phyloP scores from a whole-genome alignment of 2,329 filamentous ascomycete species.

The Akanthomyces uredinophilus region DNA sequence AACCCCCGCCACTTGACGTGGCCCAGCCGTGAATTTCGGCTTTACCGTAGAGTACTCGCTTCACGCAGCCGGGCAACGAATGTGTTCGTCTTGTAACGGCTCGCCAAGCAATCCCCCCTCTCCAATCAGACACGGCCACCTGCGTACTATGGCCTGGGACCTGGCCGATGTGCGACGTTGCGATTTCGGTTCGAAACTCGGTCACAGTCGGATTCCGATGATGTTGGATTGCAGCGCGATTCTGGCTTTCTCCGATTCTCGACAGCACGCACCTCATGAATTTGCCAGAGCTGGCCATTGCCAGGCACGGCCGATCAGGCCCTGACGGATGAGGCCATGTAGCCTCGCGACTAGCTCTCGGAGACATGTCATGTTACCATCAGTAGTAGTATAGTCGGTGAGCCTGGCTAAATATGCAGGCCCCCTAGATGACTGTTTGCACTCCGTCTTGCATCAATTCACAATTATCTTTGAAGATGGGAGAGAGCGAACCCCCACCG shows the following conservation, averaged over 20 bases:
- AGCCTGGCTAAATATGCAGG: not conserved
- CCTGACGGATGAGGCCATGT: not conserved
- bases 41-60: not conserved
- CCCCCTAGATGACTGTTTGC: not conserved
- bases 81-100: not conserved
- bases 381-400: not conserved
- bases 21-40: not conserved
- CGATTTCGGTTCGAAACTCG: not conserved
- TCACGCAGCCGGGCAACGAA: not conserved
- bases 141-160: not conserved
- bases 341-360: not conserved
- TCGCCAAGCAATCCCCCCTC: not conserved
- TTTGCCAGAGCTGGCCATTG: no score
- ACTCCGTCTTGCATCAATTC: not conserved
- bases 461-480: not conserved
- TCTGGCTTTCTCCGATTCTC: not conserved
- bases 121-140: not conserved
- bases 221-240: not conserved
- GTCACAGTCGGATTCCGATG: constrained; percentile 6
- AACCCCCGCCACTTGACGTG: not conserved
- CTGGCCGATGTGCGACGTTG: not conserved
- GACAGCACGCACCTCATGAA: not conserved
- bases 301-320: not conserved
- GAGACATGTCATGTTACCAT: not conserved
- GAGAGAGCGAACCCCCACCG: not conserved